A percentile compares a stretch with the other conserved stretches of the same genome.
Evolutionary conservation across 495 filamentous ascomycete genomes (phyloP).

Genomic region (Parmelia sp.): DNA sequence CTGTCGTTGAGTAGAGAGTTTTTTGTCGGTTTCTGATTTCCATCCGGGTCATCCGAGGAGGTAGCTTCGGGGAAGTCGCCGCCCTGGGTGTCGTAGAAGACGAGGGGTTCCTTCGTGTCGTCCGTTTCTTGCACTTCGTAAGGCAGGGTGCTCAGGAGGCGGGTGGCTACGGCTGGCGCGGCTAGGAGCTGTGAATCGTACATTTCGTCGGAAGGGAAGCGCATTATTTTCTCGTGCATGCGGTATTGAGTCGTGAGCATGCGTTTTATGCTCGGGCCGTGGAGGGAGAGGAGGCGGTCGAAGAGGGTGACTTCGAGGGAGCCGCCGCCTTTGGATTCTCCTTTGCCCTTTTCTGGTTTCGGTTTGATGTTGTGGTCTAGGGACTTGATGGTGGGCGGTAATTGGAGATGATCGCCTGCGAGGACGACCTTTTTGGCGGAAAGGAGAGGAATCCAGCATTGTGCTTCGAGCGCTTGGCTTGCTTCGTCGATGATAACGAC

Average conservation of each 20-base stretch:
- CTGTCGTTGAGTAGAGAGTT: constrained; percentile 65
- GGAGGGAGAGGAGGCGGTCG: constrained; percentile 73
- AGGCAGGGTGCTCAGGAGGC: constrained; percentile 70
- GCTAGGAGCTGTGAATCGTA: constrained; percentile 79
- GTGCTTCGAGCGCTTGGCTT: constrained; percentile 90
- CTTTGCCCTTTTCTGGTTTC: neutral
- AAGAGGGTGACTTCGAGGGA: constrained; percentile 85
- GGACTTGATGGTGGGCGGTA: constrained; percentile 92
- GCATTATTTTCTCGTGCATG: constrained; percentile 95
- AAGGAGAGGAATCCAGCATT: constrained; percentile 94
- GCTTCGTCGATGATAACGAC: constrained; percentile 95
- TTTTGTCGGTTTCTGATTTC: constrained; percentile 44
- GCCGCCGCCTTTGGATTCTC: constrained; percentile 31
- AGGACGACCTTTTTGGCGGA: constrained; percentile 77
- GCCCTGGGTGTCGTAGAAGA: constrained; percentile 96
- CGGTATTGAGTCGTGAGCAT: constrained; percentile 98
- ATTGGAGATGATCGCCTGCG: constrained; percentile 88
- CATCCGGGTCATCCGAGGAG: constrained; percentile 26
- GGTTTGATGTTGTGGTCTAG: constrained; percentile 15
- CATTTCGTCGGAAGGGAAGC: constrained; percentile 81
- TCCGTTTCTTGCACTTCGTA: constrained; percentile 77
- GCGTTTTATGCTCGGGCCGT: constrained; percentile 77
- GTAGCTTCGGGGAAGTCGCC: constrained; percentile 70
- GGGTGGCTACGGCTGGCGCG: constrained; percentile 63
- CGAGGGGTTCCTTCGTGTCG: constrained; percentile 77